phyloP scores from a whole-genome alignment of 768 basidiomycete genomes.

The Chalciporus piperatus region DNA sequence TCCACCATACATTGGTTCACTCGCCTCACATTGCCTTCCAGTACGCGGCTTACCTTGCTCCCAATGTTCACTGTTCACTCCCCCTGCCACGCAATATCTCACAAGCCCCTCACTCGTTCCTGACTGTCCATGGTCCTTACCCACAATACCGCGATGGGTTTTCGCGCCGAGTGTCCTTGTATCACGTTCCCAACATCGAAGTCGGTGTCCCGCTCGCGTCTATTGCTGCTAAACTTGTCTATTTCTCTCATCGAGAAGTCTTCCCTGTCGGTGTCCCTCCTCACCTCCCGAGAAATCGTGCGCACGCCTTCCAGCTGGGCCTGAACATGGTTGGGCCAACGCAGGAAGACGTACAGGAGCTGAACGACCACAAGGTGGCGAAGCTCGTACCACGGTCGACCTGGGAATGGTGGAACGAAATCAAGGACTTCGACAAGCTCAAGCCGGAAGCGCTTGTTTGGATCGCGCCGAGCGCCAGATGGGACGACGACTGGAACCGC shows the following conservation, averaged over 20 bases:
- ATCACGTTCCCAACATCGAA: constrained; percentile 28
- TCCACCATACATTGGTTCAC: background rate
- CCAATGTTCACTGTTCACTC: constrained; percentile 57
- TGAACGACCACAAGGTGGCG: constrained; percentile 46
- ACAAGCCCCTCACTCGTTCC: constrained; percentile 27
- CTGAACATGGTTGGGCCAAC: constrained; percentile 41
- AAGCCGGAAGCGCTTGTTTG: constrained; percentile 22
- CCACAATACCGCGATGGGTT: constrained; percentile 42
- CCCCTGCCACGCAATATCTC: constrained; percentile 37
- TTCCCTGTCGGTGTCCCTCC: constrained; percentile 43
- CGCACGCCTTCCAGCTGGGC: constrained; percentile 26
- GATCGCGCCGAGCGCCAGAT: constrained; percentile 39
- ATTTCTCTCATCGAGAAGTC: constrained; percentile 56
- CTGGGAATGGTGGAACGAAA: constrained; percentile 24
- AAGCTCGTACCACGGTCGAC: constrained; percentile 19
- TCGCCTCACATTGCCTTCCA: constrained; percentile 20
- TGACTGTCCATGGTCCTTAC: constrained; percentile 44
- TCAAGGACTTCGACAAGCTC: constrained; percentile 19
- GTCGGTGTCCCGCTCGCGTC: constrained; percentile 45
- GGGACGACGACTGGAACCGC: constrained; percentile 61
- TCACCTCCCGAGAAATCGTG: constrained; percentile 32
- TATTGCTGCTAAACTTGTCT: constrained; percentile 60
- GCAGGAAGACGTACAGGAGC: constrained; percentile 56
- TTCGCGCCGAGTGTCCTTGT: constrained; percentile 30
- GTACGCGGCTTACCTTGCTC: constrained; percentile 59